Conservation (phyloP, 2,329 filamentous ascomycete species). For the Cordyceps cicadae region DNA sequence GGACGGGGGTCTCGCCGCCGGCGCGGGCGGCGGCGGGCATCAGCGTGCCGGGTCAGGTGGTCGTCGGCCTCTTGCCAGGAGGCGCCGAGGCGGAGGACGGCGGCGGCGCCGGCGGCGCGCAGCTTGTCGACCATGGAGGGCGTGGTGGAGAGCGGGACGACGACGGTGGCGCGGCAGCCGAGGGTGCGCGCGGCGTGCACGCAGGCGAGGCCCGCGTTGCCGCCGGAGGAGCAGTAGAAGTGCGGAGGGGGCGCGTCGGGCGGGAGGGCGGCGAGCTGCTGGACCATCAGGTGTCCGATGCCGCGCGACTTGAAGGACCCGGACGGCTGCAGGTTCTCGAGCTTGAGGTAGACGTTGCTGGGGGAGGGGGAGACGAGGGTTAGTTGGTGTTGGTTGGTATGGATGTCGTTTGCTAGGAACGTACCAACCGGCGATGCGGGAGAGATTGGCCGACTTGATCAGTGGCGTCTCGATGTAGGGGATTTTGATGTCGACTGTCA, state of each 20-base stretch:
- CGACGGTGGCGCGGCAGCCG: slow-evolving; percentile 57
- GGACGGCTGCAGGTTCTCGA: slow-evolving; percentile 73
- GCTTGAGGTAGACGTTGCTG: slow-evolving; percentile 71
- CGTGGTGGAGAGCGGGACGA: slow-evolving; percentile 59
- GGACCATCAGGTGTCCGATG: slow-evolving; percentile 62
- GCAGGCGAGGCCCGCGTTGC: slow-evolving; percentile 73
- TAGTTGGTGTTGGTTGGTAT: not conserved
- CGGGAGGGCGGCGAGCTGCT: slow-evolving; percentile 24
- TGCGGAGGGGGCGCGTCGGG: slow-evolving; percentile 28
- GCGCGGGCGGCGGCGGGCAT: slow-evolving; percentile 19
- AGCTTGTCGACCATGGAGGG: slow-evolving; percentile 62
- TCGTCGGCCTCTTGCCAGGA: slow-evolving; percentile 62
- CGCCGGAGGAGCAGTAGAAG: slow-evolving; percentile 68
- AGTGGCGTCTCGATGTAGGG: slow-evolving; percentile 65
- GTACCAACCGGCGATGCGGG: slow-evolving; percentile 59
- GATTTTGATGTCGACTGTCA: slow-evolving; percentile 7
- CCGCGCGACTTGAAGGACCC: slow-evolving; percentile 79
- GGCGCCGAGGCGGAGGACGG: slow-evolving; percentile 57
- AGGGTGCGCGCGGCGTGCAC: slow-evolving; percentile 61
- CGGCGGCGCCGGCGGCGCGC: slow-evolving; percentile 48
- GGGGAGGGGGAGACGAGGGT: slow-evolving; percentile 10
- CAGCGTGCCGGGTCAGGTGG: slow-evolving; percentile 51
- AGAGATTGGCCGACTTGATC: slow-evolving; percentile 55
- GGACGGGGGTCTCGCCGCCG: slow-evolving; percentile 34
- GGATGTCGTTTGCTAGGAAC: slow-evolving; percentile 18